Percentiles rank a stretch among this genome's conserved stretches.
phyloP scores from a whole-genome alignment of 371 early-diverging fungal genomes.

The Lichtheimia hyalospora region DNA sequence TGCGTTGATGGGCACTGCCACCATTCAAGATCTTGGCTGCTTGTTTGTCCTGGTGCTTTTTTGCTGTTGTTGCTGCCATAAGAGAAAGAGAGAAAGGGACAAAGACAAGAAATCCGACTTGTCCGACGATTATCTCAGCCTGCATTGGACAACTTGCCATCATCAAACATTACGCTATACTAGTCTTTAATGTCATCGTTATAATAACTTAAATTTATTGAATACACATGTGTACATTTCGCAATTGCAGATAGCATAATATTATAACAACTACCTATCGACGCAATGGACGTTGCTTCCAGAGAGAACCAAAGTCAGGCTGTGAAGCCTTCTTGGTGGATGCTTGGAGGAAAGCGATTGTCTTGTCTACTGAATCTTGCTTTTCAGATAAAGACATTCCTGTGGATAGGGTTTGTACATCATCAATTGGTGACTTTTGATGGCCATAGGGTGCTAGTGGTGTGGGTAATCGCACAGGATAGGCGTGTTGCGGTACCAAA shows the following conservation, averaged over 20 bases:
- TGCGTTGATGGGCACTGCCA: constrained; percentile 17
- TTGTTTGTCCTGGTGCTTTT: constrained; percentile 1
- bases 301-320: constrained; percentile 1
- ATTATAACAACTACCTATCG: too few relatives aligned
- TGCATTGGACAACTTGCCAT: too few relatives aligned
- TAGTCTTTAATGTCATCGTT: too few relatives aligned
- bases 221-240: too few relatives aligned
- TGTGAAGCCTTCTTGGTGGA: background rate
- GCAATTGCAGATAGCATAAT: too few relatives aligned
- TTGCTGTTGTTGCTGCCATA: background rate
- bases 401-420: background rate
- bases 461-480: background rate
- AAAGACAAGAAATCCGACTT: background rate
- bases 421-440: background rate
- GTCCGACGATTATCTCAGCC: too few relatives aligned
- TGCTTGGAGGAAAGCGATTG: background rate
- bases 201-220: too few relatives aligned
- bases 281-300: constrained; percentile 2
- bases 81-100: background rate
- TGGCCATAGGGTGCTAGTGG: background rate
- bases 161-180: too few relatives aligned
- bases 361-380: too few relatives aligned
- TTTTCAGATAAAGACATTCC: too few relatives aligned
- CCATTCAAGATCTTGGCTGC: constrained; percentile 13
- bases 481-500: too few relatives aligned